A percentile compares a stretch with the other conserved stretches of the same genome.
Conservation (phyloP, 805 yeast species). For the Wickerhamiella kurtzmanii region DNA sequence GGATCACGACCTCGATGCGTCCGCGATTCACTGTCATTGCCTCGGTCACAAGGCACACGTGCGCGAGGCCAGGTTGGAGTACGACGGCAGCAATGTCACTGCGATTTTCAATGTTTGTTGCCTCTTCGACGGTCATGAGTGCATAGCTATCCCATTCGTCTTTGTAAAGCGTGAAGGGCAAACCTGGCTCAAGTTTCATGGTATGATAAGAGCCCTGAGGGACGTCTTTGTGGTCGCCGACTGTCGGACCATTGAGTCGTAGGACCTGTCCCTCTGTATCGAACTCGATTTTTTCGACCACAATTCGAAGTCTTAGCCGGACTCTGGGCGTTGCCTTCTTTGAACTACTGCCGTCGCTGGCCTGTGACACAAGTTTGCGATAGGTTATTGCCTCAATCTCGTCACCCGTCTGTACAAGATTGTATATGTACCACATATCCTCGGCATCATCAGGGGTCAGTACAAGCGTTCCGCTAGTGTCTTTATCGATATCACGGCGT, state of each 20-base stretch:
- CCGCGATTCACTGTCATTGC: constrained; percentile 71
- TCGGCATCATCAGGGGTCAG: constrained; percentile 77
- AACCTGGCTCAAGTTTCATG: constrained; percentile 59
- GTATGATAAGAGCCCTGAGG: constrained; percentile 82
- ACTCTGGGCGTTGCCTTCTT: constrained; percentile 37
- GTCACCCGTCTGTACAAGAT: constrained; percentile 65
- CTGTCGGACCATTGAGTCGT: constrained; percentile 63
- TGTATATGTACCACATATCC: constrained; percentile 81
- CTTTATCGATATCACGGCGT: constrained; percentile 38
- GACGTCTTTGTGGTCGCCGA: constrained; percentile 54
- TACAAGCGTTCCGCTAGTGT: constrained; percentile 49
- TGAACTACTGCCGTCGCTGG: constrained; percentile 20
- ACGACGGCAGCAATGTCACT: constrained; percentile 94
- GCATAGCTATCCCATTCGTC: constrained; percentile 69
- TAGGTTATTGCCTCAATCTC: constrained; percentile 54
- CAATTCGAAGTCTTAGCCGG: constrained; percentile 44
- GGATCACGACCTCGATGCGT: constrained; percentile 71
- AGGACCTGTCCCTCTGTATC: constrained; percentile 63
- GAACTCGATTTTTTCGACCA: constrained; percentile 60
- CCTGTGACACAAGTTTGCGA: constrained; percentile 41
- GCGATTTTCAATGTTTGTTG: constrained; percentile 60
- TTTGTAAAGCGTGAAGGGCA: constrained; percentile 56
- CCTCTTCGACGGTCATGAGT: constrained; percentile 47
- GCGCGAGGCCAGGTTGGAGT: constrained; percentile 88
- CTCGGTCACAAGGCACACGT: constrained; percentile 77